Base-by-base conservation (phyloP, 1,139 yeast species). In the Pichia sp. region DNA sequence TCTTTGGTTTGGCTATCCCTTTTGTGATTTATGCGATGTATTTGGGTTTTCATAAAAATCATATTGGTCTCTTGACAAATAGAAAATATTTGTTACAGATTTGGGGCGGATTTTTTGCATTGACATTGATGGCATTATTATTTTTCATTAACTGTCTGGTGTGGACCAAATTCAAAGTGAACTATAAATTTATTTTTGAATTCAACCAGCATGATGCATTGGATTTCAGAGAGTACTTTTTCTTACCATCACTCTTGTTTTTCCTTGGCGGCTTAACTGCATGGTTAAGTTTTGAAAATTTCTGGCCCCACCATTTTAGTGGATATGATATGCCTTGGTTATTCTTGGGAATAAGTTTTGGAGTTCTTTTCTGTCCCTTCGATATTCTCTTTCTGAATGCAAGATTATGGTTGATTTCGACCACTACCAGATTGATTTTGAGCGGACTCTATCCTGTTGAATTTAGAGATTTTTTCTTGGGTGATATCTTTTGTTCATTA, bases 371-470 rank as follows among this genome's bases (percentile, higher is more conserved):
- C 29, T 71, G 87, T 64, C 96, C 97, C 0, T 68, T 81, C 16
- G 67, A 72, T 38, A 68, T 75, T 2, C 62, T 72, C 36, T 79
- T 73, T 55, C 71, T 73, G 41, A 59, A 73, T 11, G 72, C 87
- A 31, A 66, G 95, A 52, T 72, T 71, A 49, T 92, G 97, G 97
- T 59, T 90, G 4, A 70, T 83, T 36, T 64, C 80, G 10, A 82
- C 95, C 0, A 52, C 81, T 3, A 77, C 90, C 73, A 73, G 98
- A 58, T 66, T 92, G 40, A 37, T 84, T 0, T 68, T 85, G 4
- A 84, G 95, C 1, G 97, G 98, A 0, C 69, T 87, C 36, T 92
- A 85, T 57, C 96, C 97, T 0, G 97, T 92, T 45, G 97, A 92
- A 64, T 92, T 92, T 60, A 72, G 94, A 49, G 98, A 92, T 64